Percentiles rank a stretch among this genome's conserved stretches.
phyloP scores from a whole-genome alignment of 768 basidiomycete species.

The Auriculariales sp. region DNA sequence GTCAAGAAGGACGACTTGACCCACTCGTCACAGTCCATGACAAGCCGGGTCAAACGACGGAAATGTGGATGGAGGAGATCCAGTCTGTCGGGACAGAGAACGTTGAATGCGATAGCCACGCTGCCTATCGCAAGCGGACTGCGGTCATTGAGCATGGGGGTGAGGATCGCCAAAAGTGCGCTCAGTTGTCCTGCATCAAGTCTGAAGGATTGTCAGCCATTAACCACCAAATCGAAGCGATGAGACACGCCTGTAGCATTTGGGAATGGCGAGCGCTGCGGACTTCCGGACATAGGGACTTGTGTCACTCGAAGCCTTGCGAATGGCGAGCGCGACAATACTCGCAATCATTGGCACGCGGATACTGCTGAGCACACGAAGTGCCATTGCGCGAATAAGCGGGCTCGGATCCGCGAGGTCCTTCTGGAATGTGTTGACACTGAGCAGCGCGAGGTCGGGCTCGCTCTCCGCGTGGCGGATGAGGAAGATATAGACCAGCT shows the following conservation, averaged over 20 bases:
- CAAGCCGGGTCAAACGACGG: constrained; percentile 63
- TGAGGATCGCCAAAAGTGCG: constrained; percentile 53
- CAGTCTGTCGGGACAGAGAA: constrained; percentile 73
- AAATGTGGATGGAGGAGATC: constrained; percentile 86
- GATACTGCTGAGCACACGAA: constrained; percentile 86
- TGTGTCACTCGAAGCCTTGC: constrained; percentile 80
- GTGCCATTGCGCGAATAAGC: constrained; percentile 89
- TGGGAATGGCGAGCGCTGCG: constrained; percentile 79
- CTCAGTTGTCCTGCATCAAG: constrained; percentile 61
- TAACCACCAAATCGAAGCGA: not conserved
- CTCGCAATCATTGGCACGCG: constrained; percentile 78
- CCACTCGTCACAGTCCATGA: constrained; percentile 94
- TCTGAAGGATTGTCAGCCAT: constrained; percentile 23
- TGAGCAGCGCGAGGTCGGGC: constrained; percentile 86
- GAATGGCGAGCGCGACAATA: constrained; percentile 75
- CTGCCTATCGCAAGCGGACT: constrained; percentile 82
- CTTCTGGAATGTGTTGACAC: constrained; percentile 97
- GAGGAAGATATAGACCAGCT: constrained; percentile 96
- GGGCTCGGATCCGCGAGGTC: constrained; percentile 87
- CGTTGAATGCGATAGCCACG: constrained; percentile 71
- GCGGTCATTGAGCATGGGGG: constrained; percentile 44
- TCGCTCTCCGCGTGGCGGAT: constrained; percentile 85
- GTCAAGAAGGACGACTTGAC: constrained; percentile 67
- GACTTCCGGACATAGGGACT: constrained; percentile 93
- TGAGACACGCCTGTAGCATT: constrained; percentile 53